phyloP scores from a whole-genome alignment of 257 asterid genomes.

The Solanum rostratum region DNA sequence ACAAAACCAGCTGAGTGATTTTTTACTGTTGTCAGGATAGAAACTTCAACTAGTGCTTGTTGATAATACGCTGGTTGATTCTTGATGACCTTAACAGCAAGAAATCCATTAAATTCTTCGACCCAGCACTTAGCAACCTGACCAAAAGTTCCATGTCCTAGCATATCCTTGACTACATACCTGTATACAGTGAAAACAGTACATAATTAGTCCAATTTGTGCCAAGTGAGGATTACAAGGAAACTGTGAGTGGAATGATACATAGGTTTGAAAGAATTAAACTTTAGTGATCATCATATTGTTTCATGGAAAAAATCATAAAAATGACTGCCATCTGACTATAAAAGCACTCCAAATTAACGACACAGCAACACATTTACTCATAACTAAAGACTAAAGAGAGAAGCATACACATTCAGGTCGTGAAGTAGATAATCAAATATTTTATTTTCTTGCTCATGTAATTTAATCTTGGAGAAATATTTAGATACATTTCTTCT shows the following conservation, averaged over 20 bases:
- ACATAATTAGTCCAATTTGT: neutral
- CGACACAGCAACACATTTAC: neutral
- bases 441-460: neutral
- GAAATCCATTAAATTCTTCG: constrained; percentile 57
- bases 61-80: constrained; percentile 97
- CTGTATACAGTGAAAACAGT: constrained; percentile 34
- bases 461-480: neutral
- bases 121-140: constrained; percentile 99
- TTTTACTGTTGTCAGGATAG: constrained; percentile 79
- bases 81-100: constrained; percentile 93
- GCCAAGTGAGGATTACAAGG: neutral
- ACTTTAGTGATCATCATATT: neutral
- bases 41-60: constrained; percentile 98
- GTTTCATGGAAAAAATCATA: neutral
- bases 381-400: neutral
- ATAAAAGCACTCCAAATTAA: neutral
- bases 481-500: neutral
- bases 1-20: constrained; percentile 10
- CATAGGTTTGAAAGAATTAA: neutral
- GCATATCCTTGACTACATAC: constrained; percentile 84
- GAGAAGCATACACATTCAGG: neutral
- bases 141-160: constrained; percentile 99
- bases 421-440: neutral
- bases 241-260: neutral
- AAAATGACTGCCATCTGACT: neutral